These are phyloP conservation scores for Hemileccinum rubropunctum DNA, from an alignment of 768 basidiomycete species.

Conservation along the genomic window DNA sequence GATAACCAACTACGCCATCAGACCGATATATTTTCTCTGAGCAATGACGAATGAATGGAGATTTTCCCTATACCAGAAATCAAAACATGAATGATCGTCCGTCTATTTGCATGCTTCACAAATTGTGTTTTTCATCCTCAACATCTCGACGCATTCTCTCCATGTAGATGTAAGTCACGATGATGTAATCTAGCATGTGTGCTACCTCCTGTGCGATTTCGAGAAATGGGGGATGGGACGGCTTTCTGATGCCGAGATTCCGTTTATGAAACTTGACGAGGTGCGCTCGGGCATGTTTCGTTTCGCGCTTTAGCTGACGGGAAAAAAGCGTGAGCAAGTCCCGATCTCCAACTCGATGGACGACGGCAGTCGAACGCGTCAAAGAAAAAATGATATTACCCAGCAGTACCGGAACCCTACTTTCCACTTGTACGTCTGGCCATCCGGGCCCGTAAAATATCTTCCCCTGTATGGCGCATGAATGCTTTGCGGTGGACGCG, in stretches of 20 bases:
- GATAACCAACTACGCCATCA: conserved; percentile 82
- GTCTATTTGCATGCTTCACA: not conserved
- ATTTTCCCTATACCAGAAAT: no score
- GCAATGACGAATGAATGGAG: no score
- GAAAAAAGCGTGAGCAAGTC: conserved; percentile 1
- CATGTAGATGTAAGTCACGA: conserved; percentile 33
- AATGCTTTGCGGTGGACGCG: not conserved
- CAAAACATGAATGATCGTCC: no score
- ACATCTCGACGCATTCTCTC: conserved; percentile 28
- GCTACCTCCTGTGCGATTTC: conserved; percentile 26
- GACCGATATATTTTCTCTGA: conserved; percentile 7
- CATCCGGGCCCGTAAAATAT: conserved; percentile 30
- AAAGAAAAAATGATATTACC: conserved; percentile 14
- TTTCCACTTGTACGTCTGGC: conserved; percentile 33
- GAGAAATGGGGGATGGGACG: conserved; percentile 20
- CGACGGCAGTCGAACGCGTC: not conserved
- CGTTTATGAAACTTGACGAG: conserved; percentile 19
- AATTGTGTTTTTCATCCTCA: conserved; percentile 13
- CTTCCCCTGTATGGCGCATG: conserved; percentile 17
- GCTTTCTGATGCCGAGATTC: conserved; percentile 17
- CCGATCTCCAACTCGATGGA: not conserved
- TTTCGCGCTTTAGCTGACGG: conserved; percentile 12
- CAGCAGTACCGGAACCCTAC: conserved; percentile 17
- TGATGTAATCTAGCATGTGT: conserved; percentile 31
- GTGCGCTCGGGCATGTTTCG: conserved; percentile 7